phyloP scores from a whole-genome alignment of 176 grass and related monocot genomes.

The Oryza coarctata region DNA sequence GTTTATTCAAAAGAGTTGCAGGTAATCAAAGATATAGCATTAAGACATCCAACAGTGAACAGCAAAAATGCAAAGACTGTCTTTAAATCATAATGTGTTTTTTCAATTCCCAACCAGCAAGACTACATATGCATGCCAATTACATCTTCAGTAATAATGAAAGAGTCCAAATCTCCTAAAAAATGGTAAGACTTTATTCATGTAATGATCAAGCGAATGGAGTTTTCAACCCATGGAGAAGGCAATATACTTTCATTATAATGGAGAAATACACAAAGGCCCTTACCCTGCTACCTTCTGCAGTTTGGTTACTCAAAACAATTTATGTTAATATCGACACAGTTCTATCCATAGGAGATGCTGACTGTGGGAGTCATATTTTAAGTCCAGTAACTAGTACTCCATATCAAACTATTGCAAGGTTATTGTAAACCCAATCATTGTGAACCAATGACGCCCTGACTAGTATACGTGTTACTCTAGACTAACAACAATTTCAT shows the following conservation, averaged over 20 bases:
- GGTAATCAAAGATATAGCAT: slow-evolving; percentile 13
- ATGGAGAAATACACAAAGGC: background rate
- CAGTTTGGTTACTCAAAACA: background rate
- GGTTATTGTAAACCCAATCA: background rate
- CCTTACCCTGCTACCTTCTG: background rate
- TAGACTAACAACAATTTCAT: background rate
- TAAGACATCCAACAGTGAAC: background rate
- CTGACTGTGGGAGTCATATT: background rate
- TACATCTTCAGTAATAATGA: background rate
- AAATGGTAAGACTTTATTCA: background rate
- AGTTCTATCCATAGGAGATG: background rate
- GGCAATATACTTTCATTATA: background rate
- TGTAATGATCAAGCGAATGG: background rate
- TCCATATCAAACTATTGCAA: background rate
- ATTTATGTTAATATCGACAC: background rate
- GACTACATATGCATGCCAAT: slow-evolving; percentile 1
- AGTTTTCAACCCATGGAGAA: background rate
- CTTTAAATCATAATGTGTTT: background rate
- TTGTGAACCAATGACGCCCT: background rate
- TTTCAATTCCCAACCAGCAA: background rate
- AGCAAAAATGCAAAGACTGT: background rate
- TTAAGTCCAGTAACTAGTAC: background rate
- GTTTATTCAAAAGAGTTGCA: slow-evolving; percentile 19
- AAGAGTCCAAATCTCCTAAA: background rate
- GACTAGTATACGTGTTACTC: background rate